A percentile compares a stretch with the other conserved stretches of the same genome.
phyloP scores from a whole-genome alignment of 371 early-diverging fungal species.

The Rhizopus sp. region DNA sequence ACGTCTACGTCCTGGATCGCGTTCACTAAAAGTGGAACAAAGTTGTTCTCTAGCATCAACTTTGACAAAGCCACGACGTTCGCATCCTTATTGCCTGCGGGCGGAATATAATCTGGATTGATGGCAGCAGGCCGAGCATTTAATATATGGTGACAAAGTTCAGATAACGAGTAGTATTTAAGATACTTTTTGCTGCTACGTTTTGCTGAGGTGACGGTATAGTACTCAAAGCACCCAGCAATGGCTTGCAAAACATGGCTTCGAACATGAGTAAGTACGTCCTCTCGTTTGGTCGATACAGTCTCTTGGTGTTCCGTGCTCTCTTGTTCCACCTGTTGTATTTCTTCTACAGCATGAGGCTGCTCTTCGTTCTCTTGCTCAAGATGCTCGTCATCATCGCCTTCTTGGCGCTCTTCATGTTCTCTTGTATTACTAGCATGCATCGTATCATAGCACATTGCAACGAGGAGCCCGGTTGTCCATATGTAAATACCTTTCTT shows the following conservation, averaged over 20 bases:
- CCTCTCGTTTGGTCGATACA: slow-evolving; percentile 16
- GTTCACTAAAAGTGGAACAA: slow-evolving; percentile 74
- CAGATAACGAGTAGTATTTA: slow-evolving; percentile 68
- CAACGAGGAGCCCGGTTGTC: slow-evolving; percentile 60
- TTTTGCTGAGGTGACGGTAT: neutral
- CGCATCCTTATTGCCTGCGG: slow-evolving; percentile 28
- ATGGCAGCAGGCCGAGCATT: slow-evolving; percentile 48
- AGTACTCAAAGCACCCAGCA: neutral
- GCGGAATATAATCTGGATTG: neutral
- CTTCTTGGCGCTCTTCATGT: neutral
- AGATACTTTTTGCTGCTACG: slow-evolving; percentile 52
- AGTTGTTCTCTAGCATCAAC: slow-evolving; percentile 88
- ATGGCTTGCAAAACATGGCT: slow-evolving; percentile 52
- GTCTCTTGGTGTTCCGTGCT: neutral
- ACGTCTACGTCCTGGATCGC: slow-evolving; percentile 85
- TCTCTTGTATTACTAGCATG: slow-evolving; percentile 4
- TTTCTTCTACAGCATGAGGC: neutral
- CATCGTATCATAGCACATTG: slow-evolving; percentile 52
- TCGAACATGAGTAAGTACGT: slow-evolving; percentile 57
- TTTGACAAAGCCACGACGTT: slow-evolving; percentile 66
- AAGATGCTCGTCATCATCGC: neutral
- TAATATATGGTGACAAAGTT: slow-evolving; percentile 74
- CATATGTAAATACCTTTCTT: slow-evolving; percentile 67
- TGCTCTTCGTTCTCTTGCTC: slow-evolving; percentile 18
- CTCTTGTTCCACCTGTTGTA: neutral